Evolutionary conservation across 768 basidiomycete species (phyloP), one percentile per base, ranked within the genome.

Genomic region (Mycena latifolia): DNA sequence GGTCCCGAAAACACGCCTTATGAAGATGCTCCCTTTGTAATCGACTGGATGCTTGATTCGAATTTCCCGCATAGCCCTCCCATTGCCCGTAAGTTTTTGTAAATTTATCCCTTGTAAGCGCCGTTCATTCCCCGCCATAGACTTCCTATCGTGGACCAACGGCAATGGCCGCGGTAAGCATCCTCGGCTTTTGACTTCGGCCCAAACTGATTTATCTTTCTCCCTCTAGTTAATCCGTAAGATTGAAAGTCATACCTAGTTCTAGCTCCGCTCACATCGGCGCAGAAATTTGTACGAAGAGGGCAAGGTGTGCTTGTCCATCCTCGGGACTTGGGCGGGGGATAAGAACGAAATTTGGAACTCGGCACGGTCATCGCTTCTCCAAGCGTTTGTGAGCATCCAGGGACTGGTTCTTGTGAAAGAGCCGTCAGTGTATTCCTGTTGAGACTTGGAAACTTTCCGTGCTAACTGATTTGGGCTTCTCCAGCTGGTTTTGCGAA

Each of bases 1-100:
- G 96, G 96, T 4, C 94, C 95, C 62, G 89, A 92, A 71, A 96
- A 95, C 69, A 98, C 96, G 11, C 96, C 96, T n/a, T 98, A 97
- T 70, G 88, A 94, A 76, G 92, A 96, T 76, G 94, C 94, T 22
- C 96, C 96, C 0, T 96, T 97, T 78, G 90, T 98, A 27, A 97
- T 98, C 61, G 96, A 98, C 78, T 95, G 93, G 93, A 88, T 90
- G 85, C 81, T 95, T 14, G 93, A 93, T 72, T 93, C 88, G 58
- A 90, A 91, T 76, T 98, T 92, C 75, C 95, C 90, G 48, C 88
- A 89, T 69, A 87, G 82, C 65, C 95, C 96, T 15, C 96, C 96
- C 0, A 82, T 88, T 60, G 96, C 96, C 12, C 92, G 45, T 46
- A 18, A 22, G 45, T 43, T n/a, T 3, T 22, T 18, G 39, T 11